Base-by-base conservation (phyloP, 2,329 filamentous ascomycete genomes). In the Fusarium sp. region DNA sequence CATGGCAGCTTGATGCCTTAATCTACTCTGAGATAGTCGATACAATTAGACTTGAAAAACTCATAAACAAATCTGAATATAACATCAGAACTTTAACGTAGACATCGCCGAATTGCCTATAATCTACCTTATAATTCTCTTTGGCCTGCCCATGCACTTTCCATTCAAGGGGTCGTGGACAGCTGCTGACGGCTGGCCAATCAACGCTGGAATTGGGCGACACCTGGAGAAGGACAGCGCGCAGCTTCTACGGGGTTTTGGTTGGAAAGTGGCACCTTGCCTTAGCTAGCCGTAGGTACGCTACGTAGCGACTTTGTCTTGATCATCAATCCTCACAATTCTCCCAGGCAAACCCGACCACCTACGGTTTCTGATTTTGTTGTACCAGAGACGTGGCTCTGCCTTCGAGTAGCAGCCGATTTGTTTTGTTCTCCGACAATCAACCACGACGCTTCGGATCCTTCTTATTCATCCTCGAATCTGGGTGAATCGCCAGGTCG, bases 181-280 rank as follows among this genome's bases (percentile, higher is more conserved):
- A 21, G 28, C 47, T 58, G 24, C 26, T 71, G 46, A 49, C 57
- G 62, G 42, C 37, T 58, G 60, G 54, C 75, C 75, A 77, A 77
- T 77, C 68, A 77, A 43, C 58, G 47, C 20, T 35, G 43, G 42
- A 16, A 41, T 46, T 59, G 63, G 71, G 72, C 72, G 69, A 74
- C 75, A 77, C 75, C 73, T 74, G 62, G 48, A 71, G 49, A 64
- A 72, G 71, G 62, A 62, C 58, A 61, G 42, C 64, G 55, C 64
- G 63, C 62, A 73, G 64, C 70, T 74, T 70, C 47, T 54, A 63
- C 39, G 49, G 57, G 59, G 70, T 42, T 53, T 46, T 52, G 66
- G 38, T 44, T 38, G 24, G 46, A 41, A 58, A 63, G 60, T 62
- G 57, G 63, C 65, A 66, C 64, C 67, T 63, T 60, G 54, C 60